phyloP scores from a whole-genome alignment of 805 yeast genomes.

The Candida adriatica region DNA sequence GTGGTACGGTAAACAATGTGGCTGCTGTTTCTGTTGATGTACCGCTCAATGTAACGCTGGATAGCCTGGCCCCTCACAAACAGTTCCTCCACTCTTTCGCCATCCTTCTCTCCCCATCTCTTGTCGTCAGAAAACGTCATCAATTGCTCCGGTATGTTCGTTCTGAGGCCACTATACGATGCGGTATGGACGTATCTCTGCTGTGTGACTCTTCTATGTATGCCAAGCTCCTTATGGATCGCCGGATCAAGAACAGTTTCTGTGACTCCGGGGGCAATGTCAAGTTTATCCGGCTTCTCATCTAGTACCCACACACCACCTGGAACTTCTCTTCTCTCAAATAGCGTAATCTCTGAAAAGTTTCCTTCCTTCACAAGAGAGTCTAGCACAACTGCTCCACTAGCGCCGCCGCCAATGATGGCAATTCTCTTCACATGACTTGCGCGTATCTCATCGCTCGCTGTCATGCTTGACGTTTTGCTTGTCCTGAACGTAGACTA shows the following conservation, averaged over 20 bases:
- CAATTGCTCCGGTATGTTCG: constrained; percentile 37
- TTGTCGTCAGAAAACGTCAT: constrained; percentile 40
- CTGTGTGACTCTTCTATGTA: constrained; percentile 5
- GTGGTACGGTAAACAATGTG: constrained; percentile 28
- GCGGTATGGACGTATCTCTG: constrained; percentile 27
- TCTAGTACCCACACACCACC: constrained; percentile 38
- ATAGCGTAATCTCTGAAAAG: constrained; percentile 30
- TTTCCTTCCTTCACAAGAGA: constrained; percentile 28
- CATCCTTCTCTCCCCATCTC: constrained; percentile 26
- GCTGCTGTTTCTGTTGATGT: constrained; percentile 27
- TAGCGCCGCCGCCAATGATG: constrained; percentile 46
- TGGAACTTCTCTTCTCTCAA: constrained; percentile 32
- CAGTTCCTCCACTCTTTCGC: constrained; percentile 32
- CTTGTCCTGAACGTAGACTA: too few relatives aligned
- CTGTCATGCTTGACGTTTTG: too few relatives aligned
- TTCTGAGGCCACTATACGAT: constrained; percentile 25
- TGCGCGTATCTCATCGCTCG: too few relatives aligned
- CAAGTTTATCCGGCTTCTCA: constrained; percentile 17
- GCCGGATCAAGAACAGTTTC: constrained; percentile 24
- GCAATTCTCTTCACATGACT: too few relatives aligned
- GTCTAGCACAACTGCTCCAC: constrained; percentile 38
- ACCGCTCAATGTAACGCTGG: constrained; percentile 44
- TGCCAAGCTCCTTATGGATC: constrained; percentile 1
- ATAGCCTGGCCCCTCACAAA: constrained; percentile 46
- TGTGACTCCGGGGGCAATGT: constrained; percentile 24